A percentile compares a stretch with the other conserved stretches of the same genome.
Evolutionary conservation across 768 basidiomycete genomes (phyloP).

Genomic region (Podaxis sp.): DNA sequence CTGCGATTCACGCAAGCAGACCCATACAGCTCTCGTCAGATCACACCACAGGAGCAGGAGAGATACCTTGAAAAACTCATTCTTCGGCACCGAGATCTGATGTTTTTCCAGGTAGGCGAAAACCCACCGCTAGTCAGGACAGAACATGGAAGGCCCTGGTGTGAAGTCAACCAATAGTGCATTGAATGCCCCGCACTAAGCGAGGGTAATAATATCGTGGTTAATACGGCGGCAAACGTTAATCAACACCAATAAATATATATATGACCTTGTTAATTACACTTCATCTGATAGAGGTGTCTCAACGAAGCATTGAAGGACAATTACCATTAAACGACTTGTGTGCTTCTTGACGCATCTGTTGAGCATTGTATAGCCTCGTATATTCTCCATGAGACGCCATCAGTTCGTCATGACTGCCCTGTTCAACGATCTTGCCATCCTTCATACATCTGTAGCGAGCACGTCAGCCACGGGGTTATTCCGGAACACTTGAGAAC

Average conservation of each 20-base stretch:
- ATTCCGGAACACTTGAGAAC: too few species aligned
- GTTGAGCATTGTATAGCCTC: too few species aligned
- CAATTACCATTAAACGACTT: constrained; percentile 12
- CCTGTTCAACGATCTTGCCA: too few species aligned
- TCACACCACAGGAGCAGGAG: constrained; percentile 4
- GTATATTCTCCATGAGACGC: too few species aligned
- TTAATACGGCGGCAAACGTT: neutral
- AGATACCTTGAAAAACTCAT: neutral
- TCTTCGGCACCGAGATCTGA: neutral
- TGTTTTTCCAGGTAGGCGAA: constrained; percentile 7
- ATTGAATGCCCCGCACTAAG: neutral
- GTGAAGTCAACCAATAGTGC: constrained; percentile 1
- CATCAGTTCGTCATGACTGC: too few species aligned
- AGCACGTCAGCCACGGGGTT: too few species aligned
- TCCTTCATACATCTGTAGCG: too few species aligned
- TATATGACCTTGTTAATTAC: constrained; percentile 20
- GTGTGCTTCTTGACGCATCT: too few species aligned
- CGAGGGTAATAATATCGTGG: neutral
- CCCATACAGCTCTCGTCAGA: constrained; percentile 2
- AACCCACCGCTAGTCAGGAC: neutral
- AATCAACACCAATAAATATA: neutral
- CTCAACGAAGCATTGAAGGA: neutral
- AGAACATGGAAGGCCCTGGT: neutral
- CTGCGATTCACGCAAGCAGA: constrained; percentile 6
- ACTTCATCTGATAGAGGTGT: neutral